Conservation (phyloP, 352 stramenopile species). For the Aphanomyces cochlioides region DNA sequence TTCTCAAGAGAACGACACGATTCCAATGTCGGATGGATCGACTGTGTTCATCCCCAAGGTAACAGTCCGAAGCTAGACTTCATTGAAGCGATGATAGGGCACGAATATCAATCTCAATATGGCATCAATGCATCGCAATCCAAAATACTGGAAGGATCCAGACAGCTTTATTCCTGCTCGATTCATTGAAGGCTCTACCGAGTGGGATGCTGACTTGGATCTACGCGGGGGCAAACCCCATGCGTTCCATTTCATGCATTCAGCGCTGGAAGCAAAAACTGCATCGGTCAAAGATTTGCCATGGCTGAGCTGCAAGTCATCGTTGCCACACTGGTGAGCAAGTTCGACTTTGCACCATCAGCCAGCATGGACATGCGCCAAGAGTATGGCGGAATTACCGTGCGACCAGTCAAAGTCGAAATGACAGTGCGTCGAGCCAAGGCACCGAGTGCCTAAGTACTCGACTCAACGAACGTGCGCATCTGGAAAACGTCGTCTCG, state of each 20-base stretch:
- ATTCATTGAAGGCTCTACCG: conserved; percentile 33
- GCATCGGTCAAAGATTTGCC: conserved; percentile 46
- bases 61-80: not conserved
- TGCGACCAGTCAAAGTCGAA: not conserved
- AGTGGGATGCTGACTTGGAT: conserved; percentile 11
- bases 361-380: not conserved
- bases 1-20: conserved; percentile 17
- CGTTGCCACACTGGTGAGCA: conserved; percentile 36
- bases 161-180: conserved; percentile 45
- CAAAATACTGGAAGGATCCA: conserved; percentile 45
- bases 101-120: conserved; percentile 39
- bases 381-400: not conserved
- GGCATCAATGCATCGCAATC: conserved; percentile 40
- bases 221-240: conserved; percentile 30
- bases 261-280: conserved; percentile 39
- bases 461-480: not conserved
- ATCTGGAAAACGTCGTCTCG: too few species aligned
- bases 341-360: conserved; percentile 33
- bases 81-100: conserved; percentile 33
- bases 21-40: conserved; percentile 18
- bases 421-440: not conserved
- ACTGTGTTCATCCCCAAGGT: conserved; percentile 29
- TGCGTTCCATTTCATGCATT: conserved; percentile 45
- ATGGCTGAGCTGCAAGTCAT: conserved; percentile 46
- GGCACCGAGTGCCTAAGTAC: not conserved